These are phyloP conservation scores for Cryptosporidium xiaoi DNA, from an alignment of 169 alveolate species.

Conservation along the genomic window DNA sequence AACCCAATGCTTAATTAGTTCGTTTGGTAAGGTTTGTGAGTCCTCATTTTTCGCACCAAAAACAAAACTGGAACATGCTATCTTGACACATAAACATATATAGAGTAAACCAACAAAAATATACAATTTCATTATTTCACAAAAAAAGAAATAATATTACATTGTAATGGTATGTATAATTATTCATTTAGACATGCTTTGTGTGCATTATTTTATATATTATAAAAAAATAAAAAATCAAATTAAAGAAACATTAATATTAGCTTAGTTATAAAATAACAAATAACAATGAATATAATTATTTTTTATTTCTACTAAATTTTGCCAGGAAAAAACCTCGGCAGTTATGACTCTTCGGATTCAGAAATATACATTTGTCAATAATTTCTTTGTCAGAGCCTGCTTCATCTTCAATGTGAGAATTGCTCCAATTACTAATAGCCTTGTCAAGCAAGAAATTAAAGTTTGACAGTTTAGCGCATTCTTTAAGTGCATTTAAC, in stretches of 20 bases:
- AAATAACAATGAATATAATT: no score
- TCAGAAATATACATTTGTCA: constrained; percentile 18
- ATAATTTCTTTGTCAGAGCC: neutral
- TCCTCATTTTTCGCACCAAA: constrained; percentile 38
- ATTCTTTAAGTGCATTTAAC: constrained; percentile 24
- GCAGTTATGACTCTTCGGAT: constrained; percentile 75
- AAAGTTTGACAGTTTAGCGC: neutral
- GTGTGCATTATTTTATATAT: constrained; percentile 18
- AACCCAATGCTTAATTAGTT: constrained; percentile 21
- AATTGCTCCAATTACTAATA: neutral
- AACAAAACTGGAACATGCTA: constrained; percentile 25
- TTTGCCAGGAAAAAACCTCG: constrained; percentile 80
- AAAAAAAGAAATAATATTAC: neutral
- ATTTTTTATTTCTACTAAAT: constrained; percentile 13
- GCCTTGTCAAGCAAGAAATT: constrained; percentile 26
- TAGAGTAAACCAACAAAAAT: neutral
- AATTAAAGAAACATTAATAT: neutral
- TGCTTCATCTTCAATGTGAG: neutral
- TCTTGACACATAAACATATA: constrained; percentile 7
- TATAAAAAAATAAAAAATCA: neutral
- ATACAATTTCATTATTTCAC: constrained; percentile 10
- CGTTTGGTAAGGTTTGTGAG: constrained; percentile 10
- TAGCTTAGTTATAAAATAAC: neutral
- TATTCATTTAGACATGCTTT: neutral
- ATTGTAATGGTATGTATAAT: neutral